These are phyloP conservation scores for Protomyces pachydermus DNA, from an alignment of 1,139 yeast genomes.

Conservation along the genomic window DNA sequence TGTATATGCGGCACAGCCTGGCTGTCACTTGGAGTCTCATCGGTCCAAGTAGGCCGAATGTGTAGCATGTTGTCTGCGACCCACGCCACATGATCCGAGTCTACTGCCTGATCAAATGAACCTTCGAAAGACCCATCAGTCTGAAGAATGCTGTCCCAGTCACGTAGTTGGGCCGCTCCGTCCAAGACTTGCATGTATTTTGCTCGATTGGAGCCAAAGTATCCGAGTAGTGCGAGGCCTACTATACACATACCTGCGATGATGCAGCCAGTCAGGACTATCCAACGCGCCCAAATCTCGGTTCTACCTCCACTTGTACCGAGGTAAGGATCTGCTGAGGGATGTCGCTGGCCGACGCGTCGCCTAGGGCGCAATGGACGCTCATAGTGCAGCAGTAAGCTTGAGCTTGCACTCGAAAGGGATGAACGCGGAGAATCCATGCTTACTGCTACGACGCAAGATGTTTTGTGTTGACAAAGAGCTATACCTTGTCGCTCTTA, in stretches of 20 bases:
- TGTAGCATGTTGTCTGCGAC: conserved; percentile 28
- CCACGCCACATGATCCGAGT: conserved; percentile 25
- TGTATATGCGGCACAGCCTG: conserved; percentile 28
- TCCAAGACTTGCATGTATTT: conserved; percentile 4
- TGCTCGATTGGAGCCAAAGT: conserved; percentile 24
- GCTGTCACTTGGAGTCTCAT: background rate
- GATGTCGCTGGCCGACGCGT: too few species aligned
- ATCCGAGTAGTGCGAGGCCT: conserved; percentile 27
- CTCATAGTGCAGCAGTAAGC: too few species aligned
- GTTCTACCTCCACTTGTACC: background rate
- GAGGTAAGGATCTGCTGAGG: too few species aligned
- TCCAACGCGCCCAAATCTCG: conserved; percentile 8
- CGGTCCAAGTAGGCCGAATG: conserved; percentile 30
- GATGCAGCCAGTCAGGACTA: conserved; percentile 7
- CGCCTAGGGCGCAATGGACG: too few species aligned
- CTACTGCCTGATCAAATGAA: conserved; percentile 30
- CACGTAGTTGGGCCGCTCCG: background rate
- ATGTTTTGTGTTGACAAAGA: too few species aligned
- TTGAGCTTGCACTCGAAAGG: too few species aligned
- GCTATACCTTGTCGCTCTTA: too few species aligned
- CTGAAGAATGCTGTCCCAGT: conserved; percentile 29
- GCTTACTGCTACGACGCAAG: too few species aligned
- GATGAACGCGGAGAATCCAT: too few species aligned
- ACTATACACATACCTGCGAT: background rate
- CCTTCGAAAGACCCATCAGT: conserved; percentile 31